phyloP scores from a whole-genome alignment of 495 filamentous ascomycete genomes.

The Podospora pseudopauciseta region DNA sequence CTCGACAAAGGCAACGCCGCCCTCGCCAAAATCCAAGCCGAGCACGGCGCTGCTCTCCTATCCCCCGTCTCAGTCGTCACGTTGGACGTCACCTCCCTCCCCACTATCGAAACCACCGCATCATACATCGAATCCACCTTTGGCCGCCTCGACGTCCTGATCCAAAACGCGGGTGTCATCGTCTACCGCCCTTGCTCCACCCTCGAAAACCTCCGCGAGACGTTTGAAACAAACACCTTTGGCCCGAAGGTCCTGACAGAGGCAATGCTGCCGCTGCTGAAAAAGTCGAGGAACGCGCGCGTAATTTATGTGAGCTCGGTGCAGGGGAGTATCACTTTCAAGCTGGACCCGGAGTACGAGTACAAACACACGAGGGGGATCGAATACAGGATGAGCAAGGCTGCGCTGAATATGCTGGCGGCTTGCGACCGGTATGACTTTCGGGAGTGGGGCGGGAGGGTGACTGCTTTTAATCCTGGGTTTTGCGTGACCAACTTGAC shows the following conservation, averaged over 20 bases:
- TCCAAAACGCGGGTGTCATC: slow-evolving; percentile 49
- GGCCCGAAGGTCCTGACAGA: slow-evolving; percentile 44
- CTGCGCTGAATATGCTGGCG: slow-evolving; percentile 61
- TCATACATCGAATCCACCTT: slow-evolving; percentile 31
- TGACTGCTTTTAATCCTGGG: slow-evolving; percentile 51
- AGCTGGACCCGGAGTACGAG: slow-evolving; percentile 24
- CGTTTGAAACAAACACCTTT: slow-evolving; percentile 51
- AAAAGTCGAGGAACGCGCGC: slow-evolving; percentile 39
- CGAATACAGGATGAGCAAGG: slow-evolving; percentile 55
- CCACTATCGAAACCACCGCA: slow-evolving; percentile 39
- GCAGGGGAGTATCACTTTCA: slow-evolving; percentile 31
- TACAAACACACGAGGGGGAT: slow-evolving; percentile 24
- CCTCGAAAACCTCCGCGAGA: slow-evolving; percentile 28
- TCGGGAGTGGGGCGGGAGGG: slow-evolving; percentile 53
- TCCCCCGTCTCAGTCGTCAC: slow-evolving; percentile 37
- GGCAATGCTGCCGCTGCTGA: slow-evolving; percentile 44
- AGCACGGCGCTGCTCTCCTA: slow-evolving; percentile 18
- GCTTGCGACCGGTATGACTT: slow-evolving; percentile 49
- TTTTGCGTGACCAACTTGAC: slow-evolving; percentile 50
- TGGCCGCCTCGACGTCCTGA: slow-evolving; percentile 44
- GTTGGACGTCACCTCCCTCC: slow-evolving; percentile 45
- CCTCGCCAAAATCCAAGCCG: slow-evolving; percentile 33
- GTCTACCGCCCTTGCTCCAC: slow-evolving; percentile 23
- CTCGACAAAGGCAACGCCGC: slow-evolving; percentile 44
- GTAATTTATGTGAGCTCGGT: slow-evolving; percentile 45